These are phyloP conservation scores for Kodamaea arcana DNA, from an alignment of 1,139 yeast species.

Conservation along the genomic window DNA sequence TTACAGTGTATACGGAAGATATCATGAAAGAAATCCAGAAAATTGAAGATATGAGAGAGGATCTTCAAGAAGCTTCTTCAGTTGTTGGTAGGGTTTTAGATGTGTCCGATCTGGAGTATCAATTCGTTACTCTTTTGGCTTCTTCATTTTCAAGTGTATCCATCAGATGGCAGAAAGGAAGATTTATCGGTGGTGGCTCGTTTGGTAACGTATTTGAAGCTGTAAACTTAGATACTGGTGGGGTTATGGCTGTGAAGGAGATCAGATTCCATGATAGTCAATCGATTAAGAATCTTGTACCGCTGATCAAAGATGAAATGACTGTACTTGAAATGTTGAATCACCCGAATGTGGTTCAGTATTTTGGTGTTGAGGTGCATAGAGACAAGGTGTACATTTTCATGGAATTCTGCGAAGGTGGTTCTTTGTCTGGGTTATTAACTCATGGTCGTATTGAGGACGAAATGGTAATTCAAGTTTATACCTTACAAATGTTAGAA, in stretches of 20 bases:
- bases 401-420: conserved; percentile 98
- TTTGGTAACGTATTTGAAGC: conserved; percentile 95
- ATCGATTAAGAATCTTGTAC: conserved; percentile 78
- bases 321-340: conserved; percentile 90
- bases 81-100: conserved; percentile 87
- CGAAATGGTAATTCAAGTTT: conserved; percentile 87
- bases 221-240: conserved; percentile 90
- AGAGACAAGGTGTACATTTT: conserved; percentile 92
- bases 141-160: conserved; percentile 88
- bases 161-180: conserved; percentile 96
- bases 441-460: conserved; percentile 91
- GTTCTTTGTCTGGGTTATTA: conserved; percentile 78
- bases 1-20: conserved; percentile 53
- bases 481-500: conserved; percentile 88
- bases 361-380: conserved; percentile 95
- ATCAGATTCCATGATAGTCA: conserved; percentile 87
- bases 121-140: conserved; percentile 79
- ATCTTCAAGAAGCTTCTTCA: conserved; percentile 44
- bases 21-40: conserved; percentile 55
- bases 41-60: conserved; percentile 54
- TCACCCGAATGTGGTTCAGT: conserved; percentile 95
- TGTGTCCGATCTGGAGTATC: conserved; percentile 81
- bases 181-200: conserved; percentile 91
- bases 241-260: conserved; percentile 95
- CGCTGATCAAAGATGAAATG: conserved; percentile 93